Evolutionary conservation across 2,329 filamentous ascomycete species (phyloP), one percentile per base, ranked within the genome.

Genomic region (Cadophora sp.): DNA sequence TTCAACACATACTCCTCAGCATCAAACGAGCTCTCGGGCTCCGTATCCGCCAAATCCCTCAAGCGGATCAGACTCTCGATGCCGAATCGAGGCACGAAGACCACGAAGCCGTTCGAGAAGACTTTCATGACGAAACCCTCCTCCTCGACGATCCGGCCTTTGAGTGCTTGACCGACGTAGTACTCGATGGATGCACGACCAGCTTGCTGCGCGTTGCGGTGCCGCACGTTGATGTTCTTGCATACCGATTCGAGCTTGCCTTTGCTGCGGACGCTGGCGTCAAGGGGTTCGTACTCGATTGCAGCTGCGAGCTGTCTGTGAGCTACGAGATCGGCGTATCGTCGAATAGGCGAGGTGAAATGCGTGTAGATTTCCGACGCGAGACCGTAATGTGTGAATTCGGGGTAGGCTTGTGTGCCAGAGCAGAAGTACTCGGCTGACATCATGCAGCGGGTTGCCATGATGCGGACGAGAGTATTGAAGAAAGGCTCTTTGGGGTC

Each of bases 361-460:
- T 99, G 96, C 1, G 96, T 99, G 83, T 99, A 99, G 78, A 99
- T 99, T 76, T 96, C 92, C 3, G 91, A 94, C 0, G 96, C 96
- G 43, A 99, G 89, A 73, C 96, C 96, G 80, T 99, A 99, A 81
- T 99, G 96, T 62, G 93, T 89, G 85, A 97, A 99, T 78, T 98
- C 96, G 0, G 93, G 91, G 78, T 96, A 95, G 0, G 94, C 89
- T 78, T 97, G 94, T 7, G 94, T 94, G 68, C 96, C 96, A 0
- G 95, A 92, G 81, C 92, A 96, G 81, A 99, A 99, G 81, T 99
- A 99, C 81, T 99, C 96, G 69, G 96, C 96, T 63, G 93, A 96
- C 85, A 97, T 97, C 96, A 99, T 99, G 86, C 96, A 99, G 24
- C 96, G 91, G 9, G 96, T 99, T 11, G 96, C 96, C 83, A 99